Evolutionary conservation across 2,329 filamentous ascomycete genomes (phyloP).

Genomic region (Xylariaceae sp.): DNA sequence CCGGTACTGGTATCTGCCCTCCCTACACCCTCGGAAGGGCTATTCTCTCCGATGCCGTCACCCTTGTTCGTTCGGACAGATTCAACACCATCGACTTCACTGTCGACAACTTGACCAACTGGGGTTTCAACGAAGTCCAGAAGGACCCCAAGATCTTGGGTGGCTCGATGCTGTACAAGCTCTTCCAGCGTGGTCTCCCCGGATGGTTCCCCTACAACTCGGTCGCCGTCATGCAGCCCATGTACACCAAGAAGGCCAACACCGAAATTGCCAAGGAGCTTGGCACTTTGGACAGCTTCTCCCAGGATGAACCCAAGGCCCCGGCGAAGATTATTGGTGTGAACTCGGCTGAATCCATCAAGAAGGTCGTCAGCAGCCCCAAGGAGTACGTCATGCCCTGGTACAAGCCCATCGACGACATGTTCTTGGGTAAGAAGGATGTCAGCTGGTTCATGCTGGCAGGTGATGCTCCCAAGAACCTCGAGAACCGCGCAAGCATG

Average conservation of each 20-base stretch:
- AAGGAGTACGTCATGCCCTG: constrained; percentile 34
- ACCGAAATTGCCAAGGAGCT: constrained; percentile 36
- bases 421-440: constrained; percentile 37
- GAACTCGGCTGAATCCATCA: constrained; percentile 28
- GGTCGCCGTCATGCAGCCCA: constrained; percentile 41
- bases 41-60: constrained; percentile 55
- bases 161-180: constrained; percentile 42
- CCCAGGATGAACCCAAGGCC: constrained; percentile 34
- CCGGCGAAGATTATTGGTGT: constrained; percentile 31
- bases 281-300: constrained; percentile 34
- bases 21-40: constrained; percentile 51
- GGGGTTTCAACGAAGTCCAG: constrained; percentile 40
- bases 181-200: constrained; percentile 42
- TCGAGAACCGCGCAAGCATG: constrained; percentile 30
- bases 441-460: constrained; percentile 37
- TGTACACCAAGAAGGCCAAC: constrained; percentile 41
- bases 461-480: constrained; percentile 33
- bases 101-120: constrained; percentile 37
- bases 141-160: constrained; percentile 36
- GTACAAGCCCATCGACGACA: constrained; percentile 28
- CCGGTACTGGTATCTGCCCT: constrained; percentile 48
- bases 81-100: constrained; percentile 52
- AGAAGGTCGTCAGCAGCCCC: constrained; percentile 31
- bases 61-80: constrained; percentile 53
- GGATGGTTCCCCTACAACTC: constrained; percentile 42